A percentile compares a stretch with the other conserved stretches of the same genome.
Conservation (phyloP, 2,329 filamentous ascomycete genomes). For the Paecilomyces formosus region DNA sequence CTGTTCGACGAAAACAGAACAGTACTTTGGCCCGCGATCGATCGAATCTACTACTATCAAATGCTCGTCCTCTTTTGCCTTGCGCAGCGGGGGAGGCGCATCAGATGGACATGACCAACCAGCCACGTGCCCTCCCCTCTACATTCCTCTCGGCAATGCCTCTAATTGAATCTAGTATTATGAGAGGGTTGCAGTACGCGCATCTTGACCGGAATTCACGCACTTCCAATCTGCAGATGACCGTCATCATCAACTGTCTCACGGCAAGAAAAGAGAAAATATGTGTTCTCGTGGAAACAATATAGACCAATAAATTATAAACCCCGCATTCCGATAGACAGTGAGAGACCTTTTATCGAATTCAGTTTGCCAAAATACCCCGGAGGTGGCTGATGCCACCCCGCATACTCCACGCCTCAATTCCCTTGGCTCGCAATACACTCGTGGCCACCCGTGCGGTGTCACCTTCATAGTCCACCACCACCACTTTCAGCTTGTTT, state of each 20-base stretch:
- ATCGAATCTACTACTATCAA: not conserved
- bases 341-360: not conserved
- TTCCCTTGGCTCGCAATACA: conserved; percentile 45
- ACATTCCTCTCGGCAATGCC: not conserved
- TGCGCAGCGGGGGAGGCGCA: not conserved
- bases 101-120: not conserved
- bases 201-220: not conserved
- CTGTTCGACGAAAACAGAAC: not conserved
- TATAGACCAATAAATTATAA: not conserved
- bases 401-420: conserved; percentile 40
- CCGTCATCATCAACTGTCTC: not conserved
- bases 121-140: not conserved
- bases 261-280: not conserved
- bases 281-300: not conserved
- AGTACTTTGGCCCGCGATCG: not conserved
- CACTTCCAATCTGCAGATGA: not conserved
- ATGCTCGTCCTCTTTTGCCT: not conserved
- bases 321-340: not conserved
- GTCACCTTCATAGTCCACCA: conserved; percentile 50
- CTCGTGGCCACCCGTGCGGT: conserved; percentile 48
- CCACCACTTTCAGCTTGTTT: conserved; percentile 30
- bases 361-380: not conserved
- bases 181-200: not conserved
- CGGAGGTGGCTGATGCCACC: conserved; percentile 27
- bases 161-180: not conserved